These are phyloP conservation scores for Vitis hybrid DNA, from an alignment of 177 flowering plant species.

Conservation along the genomic window DNA sequence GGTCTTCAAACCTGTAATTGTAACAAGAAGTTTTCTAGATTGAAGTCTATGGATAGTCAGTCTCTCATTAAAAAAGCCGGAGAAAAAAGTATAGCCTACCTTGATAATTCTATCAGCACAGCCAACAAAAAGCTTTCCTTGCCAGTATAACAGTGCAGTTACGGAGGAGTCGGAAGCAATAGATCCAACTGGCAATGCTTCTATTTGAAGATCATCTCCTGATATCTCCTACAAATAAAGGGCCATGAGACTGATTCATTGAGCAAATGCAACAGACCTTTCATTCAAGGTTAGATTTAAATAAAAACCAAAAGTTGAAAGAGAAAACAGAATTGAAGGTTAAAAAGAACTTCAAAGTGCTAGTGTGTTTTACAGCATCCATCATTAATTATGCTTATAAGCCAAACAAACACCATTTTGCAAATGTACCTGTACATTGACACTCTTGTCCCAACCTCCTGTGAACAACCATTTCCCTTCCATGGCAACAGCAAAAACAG, in stretches of 20 bases:
- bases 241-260: not conserved
- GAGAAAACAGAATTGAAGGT: not conserved
- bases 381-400: not conserved
- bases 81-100: conserved; percentile 36
- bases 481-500: conserved; percentile 53
- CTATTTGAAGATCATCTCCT: conserved; percentile 51
- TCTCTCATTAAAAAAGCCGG: not conserved
- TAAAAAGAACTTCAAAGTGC: not conserved
- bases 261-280: not conserved
- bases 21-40: too few relatives aligned
- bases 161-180: conserved; percentile 59
- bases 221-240: conserved; percentile 49
- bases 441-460: conserved; percentile 81
- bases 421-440: conserved; percentile 60
- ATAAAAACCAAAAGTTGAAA: too few relatives aligned
- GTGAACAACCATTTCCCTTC: conserved; percentile 68
- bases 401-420: not conserved
- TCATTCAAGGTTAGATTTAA: not conserved
- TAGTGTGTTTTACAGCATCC: not conserved
- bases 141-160: conserved; percentile 57
- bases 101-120: conserved; percentile 58
- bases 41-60: not conserved
- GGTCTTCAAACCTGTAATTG: too few relatives aligned
- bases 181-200: conserved; percentile 48
- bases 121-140: conserved; percentile 81